Percentiles rank a stretch among this genome's conserved stretches.
phyloP scores from a whole-genome alignment of 257 asterid species.

The Nicotiana knightiana region DNA sequence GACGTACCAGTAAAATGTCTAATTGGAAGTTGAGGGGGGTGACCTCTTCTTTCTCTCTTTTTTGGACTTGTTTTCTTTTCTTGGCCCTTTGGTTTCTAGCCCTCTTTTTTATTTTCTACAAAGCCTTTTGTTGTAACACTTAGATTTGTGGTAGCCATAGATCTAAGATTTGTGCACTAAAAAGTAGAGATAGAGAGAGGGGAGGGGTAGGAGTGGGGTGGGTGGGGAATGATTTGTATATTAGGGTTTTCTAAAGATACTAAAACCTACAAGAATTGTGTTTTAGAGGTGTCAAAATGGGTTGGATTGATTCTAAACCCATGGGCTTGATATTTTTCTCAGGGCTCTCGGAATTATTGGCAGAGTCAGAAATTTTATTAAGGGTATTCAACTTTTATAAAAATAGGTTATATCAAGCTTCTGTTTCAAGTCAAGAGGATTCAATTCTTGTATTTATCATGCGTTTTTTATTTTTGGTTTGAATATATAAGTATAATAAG shows the following conservation, averaged over 20 bases:
- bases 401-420: too few relatives aligned
- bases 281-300: neutral
- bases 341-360: too few relatives aligned
- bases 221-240: neutral
- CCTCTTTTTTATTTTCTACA: neutral
- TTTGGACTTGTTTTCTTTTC: neutral
- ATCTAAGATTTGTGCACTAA: neutral
- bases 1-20: conserved; percentile 41
- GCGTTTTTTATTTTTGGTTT: too few relatives aligned
- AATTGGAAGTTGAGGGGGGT: conserved; percentile 24
- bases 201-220: neutral
- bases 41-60: conserved; percentile 17
- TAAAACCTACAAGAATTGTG: neutral
- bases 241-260: neutral
- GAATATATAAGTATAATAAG: too few relatives aligned
- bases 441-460: too few relatives aligned
- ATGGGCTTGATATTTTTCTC: neutral
- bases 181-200: neutral
- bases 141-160: neutral
- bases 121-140: neutral
- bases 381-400: too few relatives aligned
- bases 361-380: too few relatives aligned
- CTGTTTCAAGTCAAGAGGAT: too few relatives aligned
- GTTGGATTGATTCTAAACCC: neutral
- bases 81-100: neutral